Conservation (phyloP, 768 basidiomycete species). For the Tylopilus subfusipes region DNA sequence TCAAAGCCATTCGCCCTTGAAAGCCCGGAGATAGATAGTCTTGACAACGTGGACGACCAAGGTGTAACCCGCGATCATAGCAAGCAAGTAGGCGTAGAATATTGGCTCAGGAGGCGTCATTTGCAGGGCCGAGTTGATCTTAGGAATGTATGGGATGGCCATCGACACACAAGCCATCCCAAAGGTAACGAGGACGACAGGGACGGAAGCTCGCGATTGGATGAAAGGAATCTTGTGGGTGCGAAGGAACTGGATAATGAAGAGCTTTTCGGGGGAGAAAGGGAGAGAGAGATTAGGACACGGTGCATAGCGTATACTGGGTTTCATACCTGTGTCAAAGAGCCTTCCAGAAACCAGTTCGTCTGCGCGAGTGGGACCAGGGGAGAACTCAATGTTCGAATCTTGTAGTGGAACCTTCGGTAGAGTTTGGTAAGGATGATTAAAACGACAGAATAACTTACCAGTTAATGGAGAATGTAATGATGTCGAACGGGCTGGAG, state of each 20-base stretch:
- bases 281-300: background rate
- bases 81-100: slow-evolving; percentile 27
- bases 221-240: slow-evolving; percentile 31
- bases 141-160: slow-evolving; percentile 34
- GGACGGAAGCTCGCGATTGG: slow-evolving; percentile 29
- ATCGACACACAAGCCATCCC: slow-evolving; percentile 31
- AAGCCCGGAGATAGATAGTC: slow-evolving; percentile 23
- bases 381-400: slow-evolving; percentile 26
- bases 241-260: slow-evolving; percentile 33
- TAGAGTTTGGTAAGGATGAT: background rate
- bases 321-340: slow-evolving; percentile 33
- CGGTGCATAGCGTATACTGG: background rate
- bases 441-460: background rate
- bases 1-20: slow-evolving; percentile 32
- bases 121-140: slow-evolving; percentile 27
- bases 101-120: slow-evolving; percentile 28
- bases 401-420: slow-evolving; percentile 31
- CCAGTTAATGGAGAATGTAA: slow-evolving; percentile 34
- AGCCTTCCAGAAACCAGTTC: slow-evolving; percentile 36
- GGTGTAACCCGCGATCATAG: slow-evolving; percentile 22
- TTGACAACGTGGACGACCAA: slow-evolving; percentile 27
- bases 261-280: slow-evolving; percentile 25
- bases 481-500: slow-evolving; percentile 36
- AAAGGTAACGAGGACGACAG: slow-evolving; percentile 29
- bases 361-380: slow-evolving; percentile 34